Base-by-base conservation (phyloP, 768 basidiomycete species). In the Pulveroboletus sp. region DNA sequence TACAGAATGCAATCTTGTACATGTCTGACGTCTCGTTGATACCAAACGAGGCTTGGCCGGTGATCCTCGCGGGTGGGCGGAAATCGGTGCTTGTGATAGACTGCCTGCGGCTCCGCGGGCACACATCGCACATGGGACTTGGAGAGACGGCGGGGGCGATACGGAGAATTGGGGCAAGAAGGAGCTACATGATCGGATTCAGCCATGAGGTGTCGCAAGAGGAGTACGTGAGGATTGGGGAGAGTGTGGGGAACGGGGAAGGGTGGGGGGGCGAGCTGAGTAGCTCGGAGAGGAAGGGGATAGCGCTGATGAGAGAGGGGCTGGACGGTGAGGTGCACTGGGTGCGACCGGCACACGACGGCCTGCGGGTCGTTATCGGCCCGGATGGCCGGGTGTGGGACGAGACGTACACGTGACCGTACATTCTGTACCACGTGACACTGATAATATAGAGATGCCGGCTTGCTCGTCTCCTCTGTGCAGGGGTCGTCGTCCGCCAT, bases 61-160 rank as follows among this genome's bases (percentile, higher is more conserved):
- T 81, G 44, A 68, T 84, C 45, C 55, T 64, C 31, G 57, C 52
- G 12, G 57, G 54, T 5, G 43, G 49, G 28, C 55, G 49, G 21
- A 66, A 66, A 46, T 73, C 83, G 2, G 75, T 89, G 24, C 73
- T 87, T 51, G 78, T 93, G 43, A 73, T 93, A 35, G 92, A 95
- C 65, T 89, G 88, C 56, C 72, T 95, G 31, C 76, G 81, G 45
- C 73, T 89, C 3, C 61, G 66, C 7, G 63, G 75, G 3, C 88
- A 91, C 63, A 79, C 74, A n/a, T 92, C 89, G 8, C 93, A 95
- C 65, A 79, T 89, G 59, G 88, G 88, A 5, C 60, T 93, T n/a
- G 71, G 70, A 28, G 76, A 85, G 54, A 76, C 90, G 2, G 69
- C 89, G 3, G 67, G 64, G 9, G 66, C 77, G 2, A 78, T 84